These are phyloP conservation scores for Rutstroemia sp. DNA, from an alignment of 2,329 filamentous ascomycete genomes.

Conservation along the genomic window DNA sequence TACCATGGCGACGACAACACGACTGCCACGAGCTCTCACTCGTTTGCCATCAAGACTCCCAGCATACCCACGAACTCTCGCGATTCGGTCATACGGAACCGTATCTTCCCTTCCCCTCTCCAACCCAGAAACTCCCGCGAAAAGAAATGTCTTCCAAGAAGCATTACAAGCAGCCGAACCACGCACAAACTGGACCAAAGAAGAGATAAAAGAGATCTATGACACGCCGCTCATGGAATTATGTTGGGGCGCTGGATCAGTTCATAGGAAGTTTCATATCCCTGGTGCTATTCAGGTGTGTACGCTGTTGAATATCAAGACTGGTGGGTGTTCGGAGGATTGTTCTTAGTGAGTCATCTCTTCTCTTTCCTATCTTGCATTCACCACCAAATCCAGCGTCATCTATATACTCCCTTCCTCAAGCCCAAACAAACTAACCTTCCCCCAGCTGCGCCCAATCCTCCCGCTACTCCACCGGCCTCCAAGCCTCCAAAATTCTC, in stretches of 20 bases:
- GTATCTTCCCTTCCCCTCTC: too few species aligned
- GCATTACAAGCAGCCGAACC: slow-evolving; percentile 55
- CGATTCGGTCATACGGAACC: too few species aligned
- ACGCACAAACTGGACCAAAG: slow-evolving; percentile 70
- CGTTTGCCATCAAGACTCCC: too few species aligned
- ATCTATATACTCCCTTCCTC: too few species aligned
- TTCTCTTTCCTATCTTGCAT: too few species aligned
- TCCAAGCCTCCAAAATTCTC: slow-evolving; percentile 73
- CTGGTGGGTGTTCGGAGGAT: slow-evolving; percentile 84
- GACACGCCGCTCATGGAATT: slow-evolving; percentile 75
- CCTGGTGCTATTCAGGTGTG: slow-evolving; percentile 83
- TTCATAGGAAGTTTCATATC: slow-evolving; percentile 82
- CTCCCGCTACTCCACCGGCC: slow-evolving; percentile 67
- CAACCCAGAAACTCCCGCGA: too few species aligned
- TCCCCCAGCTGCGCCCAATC: slow-evolving; percentile 63
- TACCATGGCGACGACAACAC: too few species aligned
- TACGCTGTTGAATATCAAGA: slow-evolving; percentile 96
- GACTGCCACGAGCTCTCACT: too few species aligned
- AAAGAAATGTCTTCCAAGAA: slow-evolving; percentile 11
- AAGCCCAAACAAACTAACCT: too few species aligned
- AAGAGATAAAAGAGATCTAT: slow-evolving; percentile 77
- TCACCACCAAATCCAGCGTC: too few species aligned
- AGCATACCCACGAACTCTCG: too few species aligned
- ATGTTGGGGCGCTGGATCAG: slow-evolving; percentile 60
- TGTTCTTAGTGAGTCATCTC: slow-evolving; percentile 57